Evolutionary conservation across 345 rosid species (phyloP).

Genomic region (Bruguiera sexangula): DNA sequence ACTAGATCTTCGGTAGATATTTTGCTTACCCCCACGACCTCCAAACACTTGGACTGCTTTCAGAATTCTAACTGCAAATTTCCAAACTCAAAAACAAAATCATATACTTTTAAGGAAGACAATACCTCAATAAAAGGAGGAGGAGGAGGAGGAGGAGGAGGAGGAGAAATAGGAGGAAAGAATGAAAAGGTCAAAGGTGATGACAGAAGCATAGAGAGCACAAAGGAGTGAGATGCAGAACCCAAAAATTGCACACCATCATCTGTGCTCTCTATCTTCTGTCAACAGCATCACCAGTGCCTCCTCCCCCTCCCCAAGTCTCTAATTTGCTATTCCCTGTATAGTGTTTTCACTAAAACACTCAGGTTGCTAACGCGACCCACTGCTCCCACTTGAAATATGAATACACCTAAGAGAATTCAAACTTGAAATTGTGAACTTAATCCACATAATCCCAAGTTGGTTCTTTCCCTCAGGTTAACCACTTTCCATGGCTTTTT

Average conservation of each 20-base stretch:
- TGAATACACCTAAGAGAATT: no score
- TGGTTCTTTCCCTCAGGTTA: no score
- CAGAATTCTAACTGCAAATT: no score
- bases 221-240: conserved; percentile 63
- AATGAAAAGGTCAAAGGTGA: conserved; percentile 31
- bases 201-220: conserved; percentile 96
- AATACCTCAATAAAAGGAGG: background rate
- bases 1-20: no score
- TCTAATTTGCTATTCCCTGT: background rate
- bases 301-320: conserved; percentile 1
- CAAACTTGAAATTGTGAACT: no score
- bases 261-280: conserved; percentile 99
- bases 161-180: background rate
- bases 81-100: background rate
- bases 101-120: background rate
- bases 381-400: no score
- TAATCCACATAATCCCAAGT: no score
- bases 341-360: background rate
- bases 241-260: conserved; percentile 52
- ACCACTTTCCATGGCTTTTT: background rate
- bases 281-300: conserved; percentile 59
- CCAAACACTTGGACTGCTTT: no score
- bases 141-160: conserved; percentile 4
- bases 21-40: no score
- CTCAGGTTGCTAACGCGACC: no score